phyloP scores from a whole-genome alignment of 495 filamentous ascomycete genomes.

The Trypethelium eluteriae region DNA sequence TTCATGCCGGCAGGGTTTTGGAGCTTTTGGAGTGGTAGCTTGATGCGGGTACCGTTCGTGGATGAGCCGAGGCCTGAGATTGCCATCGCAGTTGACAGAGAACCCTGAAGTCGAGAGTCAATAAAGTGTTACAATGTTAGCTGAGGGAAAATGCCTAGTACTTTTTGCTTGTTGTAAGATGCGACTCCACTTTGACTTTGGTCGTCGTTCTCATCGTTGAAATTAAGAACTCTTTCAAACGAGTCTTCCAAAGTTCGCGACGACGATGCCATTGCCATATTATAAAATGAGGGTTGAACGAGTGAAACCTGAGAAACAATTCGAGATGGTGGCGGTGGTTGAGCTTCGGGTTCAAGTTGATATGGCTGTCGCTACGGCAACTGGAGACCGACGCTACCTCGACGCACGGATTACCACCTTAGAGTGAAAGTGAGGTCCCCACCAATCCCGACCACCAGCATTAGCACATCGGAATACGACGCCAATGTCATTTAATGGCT shows the following conservation, averaged over 20 bases:
- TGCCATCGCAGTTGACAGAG: slow-evolving; percentile 32
- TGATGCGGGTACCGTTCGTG: slow-evolving; percentile 33
- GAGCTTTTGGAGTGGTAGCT: slow-evolving; percentile 39
- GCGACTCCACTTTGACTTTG: slow-evolving; percentile 20
- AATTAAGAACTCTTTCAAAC: slow-evolving; percentile 31
- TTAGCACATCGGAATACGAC: too few species aligned
- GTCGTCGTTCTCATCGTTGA: slow-evolving; percentile 38
- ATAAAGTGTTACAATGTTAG: background rate
- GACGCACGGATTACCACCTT: too few species aligned
- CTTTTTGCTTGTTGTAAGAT: slow-evolving; percentile 35
- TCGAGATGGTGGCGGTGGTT: background rate
- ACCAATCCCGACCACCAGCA: too few species aligned
- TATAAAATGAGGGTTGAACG: background rate
- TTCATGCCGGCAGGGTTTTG: slow-evolving; percentile 25
- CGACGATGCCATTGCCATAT: background rate
- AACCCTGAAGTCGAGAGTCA: slow-evolving; percentile 25
- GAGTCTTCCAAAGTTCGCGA: slow-evolving; percentile 33
- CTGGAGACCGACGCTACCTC: background rate
- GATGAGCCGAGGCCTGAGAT: slow-evolving; percentile 31
- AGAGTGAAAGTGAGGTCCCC: too few species aligned
- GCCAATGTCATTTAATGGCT: too few species aligned
- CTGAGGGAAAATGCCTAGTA: slow-evolving; percentile 17
- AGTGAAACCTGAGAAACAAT: background rate
- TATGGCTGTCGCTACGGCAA: background rate
- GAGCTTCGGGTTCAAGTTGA: background rate